Evolutionary conservation across 257 asterid species (phyloP).

Genomic region (Solanum sparsipilum): DNA sequence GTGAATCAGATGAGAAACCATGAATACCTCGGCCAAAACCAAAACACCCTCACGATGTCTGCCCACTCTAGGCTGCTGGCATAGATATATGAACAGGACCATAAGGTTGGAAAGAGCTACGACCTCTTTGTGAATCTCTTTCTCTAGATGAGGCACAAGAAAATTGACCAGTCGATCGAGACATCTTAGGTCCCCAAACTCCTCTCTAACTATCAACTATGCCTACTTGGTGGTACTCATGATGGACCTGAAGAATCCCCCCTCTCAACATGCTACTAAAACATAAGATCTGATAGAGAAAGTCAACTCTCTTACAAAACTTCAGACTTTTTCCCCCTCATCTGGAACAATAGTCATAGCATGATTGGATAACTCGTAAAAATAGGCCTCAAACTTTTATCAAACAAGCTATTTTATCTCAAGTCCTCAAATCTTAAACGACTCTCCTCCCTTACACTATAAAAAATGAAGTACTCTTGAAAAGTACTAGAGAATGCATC

Average conservation of each 20-base stretch:
- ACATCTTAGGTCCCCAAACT: background rate
- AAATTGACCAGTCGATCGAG: background rate
- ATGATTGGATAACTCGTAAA: too few relatives aligned
- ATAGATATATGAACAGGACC: background rate
- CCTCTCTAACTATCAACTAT: background rate
- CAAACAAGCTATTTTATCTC: background rate
- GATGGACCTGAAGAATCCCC: background rate
- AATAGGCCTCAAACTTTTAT: background rate
- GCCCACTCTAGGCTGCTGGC: accelerated
- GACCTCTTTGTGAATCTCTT: background rate
- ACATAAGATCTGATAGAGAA: background rate
- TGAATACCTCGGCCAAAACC: background rate
- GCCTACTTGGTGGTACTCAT: background rate
- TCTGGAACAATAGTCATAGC: background rate
- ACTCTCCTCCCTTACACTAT: background rate
- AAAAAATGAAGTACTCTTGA: too few relatives aligned
- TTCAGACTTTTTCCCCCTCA: too few relatives aligned
- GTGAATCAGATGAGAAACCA: background rate
- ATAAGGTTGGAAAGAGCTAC: too few relatives aligned
- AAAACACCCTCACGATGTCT: background rate
- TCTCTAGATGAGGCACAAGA: too few relatives aligned
- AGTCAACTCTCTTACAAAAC: background rate
- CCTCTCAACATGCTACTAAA: background rate
- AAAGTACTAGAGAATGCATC: too few relatives aligned
- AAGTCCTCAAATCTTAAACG: background rate